phyloP scores from a whole-genome alignment of 2,329 filamentous ascomycete species.

The Zasmidium cellare region DNA sequence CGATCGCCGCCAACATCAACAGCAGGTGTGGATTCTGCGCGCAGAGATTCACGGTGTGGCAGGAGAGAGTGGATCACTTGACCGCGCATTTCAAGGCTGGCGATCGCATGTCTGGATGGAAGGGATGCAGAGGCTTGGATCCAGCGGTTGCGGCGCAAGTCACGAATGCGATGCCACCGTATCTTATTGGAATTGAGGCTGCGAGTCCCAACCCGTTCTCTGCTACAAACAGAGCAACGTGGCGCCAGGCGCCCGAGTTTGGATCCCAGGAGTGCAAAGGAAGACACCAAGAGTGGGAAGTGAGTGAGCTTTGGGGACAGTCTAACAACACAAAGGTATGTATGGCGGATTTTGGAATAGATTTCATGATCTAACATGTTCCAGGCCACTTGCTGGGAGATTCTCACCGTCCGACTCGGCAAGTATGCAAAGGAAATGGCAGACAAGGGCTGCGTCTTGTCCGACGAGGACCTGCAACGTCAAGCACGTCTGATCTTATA shows the following conservation, averaged over 20 bases:
- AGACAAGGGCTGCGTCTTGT: conserved; percentile 42
- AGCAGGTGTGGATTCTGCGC: conserved; percentile 57
- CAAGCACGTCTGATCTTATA: conserved; percentile 51
- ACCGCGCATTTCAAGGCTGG: conserved; percentile 57
- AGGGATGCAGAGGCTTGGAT: conserved; percentile 55
- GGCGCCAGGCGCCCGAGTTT: conserved; percentile 8
- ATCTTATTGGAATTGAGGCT: conserved; percentile 51
- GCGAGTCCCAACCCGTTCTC: conserved; percentile 49
- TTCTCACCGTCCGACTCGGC: conserved; percentile 48
- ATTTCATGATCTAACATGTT: conserved; percentile 3
- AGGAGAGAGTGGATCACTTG: conserved; percentile 54
- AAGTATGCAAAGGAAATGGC: conserved; percentile 44
- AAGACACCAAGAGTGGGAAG: background rate
- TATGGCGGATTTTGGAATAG: background rate
- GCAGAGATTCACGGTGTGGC: conserved; percentile 50
- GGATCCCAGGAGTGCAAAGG: background rate
- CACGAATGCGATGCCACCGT: conserved; percentile 54
- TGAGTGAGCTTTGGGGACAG: background rate
- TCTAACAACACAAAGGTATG: background rate
- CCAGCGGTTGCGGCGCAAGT: conserved; percentile 49
- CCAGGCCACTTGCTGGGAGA: conserved; percentile 49
- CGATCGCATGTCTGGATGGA: conserved; percentile 55
- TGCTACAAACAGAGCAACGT: conserved; percentile 36
- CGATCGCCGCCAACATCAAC: conserved; percentile 55
- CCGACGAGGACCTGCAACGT: conserved; percentile 51